Evolutionary conservation across 73 alveolate genomes (phyloP).

Genomic region (Paramecium bursaria): DNA sequence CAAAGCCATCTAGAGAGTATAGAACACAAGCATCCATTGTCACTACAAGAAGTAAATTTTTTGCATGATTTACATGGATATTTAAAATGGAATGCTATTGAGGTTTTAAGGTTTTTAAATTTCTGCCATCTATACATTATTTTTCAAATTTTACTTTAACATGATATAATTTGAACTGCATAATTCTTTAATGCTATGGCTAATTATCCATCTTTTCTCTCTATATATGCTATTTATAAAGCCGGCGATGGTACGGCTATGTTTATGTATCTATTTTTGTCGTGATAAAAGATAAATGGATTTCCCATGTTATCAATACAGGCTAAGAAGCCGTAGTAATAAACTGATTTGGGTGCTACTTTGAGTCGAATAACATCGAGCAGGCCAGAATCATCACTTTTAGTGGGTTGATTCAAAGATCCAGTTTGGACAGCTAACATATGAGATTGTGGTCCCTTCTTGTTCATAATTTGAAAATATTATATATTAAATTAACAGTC

Average conservation of each 20-base stretch:
- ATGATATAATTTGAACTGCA: slow-evolving; percentile 46
- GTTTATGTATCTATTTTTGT: slow-evolving; percentile 52
- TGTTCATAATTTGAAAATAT: slow-evolving; percentile 7
- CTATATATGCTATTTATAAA: slow-evolving; percentile 7
- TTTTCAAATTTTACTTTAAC: slow-evolving; percentile 7
- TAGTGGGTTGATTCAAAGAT: slow-evolving; percentile 4
- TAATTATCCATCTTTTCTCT: slow-evolving; percentile 38
- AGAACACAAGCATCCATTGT: slow-evolving; percentile 23
- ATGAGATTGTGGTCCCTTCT: slow-evolving; percentile 32
- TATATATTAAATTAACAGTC: no score
- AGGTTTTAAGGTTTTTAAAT: slow-evolving; percentile 17
- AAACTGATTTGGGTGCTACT: slow-evolving; percentile 37
- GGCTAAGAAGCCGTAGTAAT: slow-evolving; percentile 32
- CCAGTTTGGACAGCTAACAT: slow-evolving; percentile 25
- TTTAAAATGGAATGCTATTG: slow-evolving; percentile 29
- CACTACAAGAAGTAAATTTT: slow-evolving; percentile 1
- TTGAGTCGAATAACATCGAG: slow-evolving; percentile 24
- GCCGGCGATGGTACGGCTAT: slow-evolving; percentile 29
- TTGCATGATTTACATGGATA: slow-evolving; percentile 21
- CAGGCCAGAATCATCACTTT: background rate
- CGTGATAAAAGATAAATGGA: slow-evolving; percentile 58
- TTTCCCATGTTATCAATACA: slow-evolving; percentile 56
- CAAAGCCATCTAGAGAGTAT: slow-evolving; percentile 14
- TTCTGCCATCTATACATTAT: slow-evolving; percentile 50
- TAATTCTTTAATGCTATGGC: slow-evolving; percentile 53